phyloP scores from a whole-genome alignment of 768 basidiomycete species.

The Suillus tomentosus region DNA sequence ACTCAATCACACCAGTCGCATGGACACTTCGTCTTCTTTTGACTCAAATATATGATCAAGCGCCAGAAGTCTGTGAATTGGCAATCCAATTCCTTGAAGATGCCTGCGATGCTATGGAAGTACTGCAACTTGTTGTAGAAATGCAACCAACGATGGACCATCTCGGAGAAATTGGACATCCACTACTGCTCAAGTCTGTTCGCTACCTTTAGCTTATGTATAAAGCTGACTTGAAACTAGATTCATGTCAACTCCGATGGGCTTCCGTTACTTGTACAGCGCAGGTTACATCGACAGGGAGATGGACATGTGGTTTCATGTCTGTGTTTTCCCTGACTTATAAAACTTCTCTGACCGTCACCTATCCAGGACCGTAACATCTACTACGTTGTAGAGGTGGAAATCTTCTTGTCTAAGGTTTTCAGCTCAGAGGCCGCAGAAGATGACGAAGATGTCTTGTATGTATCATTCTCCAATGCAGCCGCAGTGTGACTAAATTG shows the following conservation, averaged over 20 bases:
- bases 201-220: background rate
- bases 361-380: slow-evolving; percentile 81
- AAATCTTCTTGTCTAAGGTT: slow-evolving; percentile 84
- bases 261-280: slow-evolving; percentile 90
- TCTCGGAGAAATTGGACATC: slow-evolving; percentile 89
- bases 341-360: slow-evolving; percentile 13
- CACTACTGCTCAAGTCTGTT: slow-evolving; percentile 80
- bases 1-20: slow-evolving; percentile 60
- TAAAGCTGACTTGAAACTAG: slow-evolving; percentile 40
- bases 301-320: slow-evolving; percentile 96
- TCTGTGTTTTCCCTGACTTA: slow-evolving; percentile 38
- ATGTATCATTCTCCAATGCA: slow-evolving; percentile 21
- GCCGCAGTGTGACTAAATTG: slow-evolving; percentile 3
- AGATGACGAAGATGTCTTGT: slow-evolving; percentile 72
- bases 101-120: slow-evolving; percentile 82
- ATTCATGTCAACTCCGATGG: slow-evolving; percentile 92
- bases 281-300: slow-evolving; percentile 92
- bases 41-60: slow-evolving; percentile 94
- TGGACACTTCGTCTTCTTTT: slow-evolving; percentile 92
- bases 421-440: slow-evolving; percentile 57
- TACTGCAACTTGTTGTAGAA: slow-evolving; percentile 87
- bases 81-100: slow-evolving; percentile 90
- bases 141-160: slow-evolving; percentile 96
- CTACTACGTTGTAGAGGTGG: slow-evolving; percentile 91
- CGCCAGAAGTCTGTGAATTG: slow-evolving; percentile 85